These are phyloP conservation scores for Skeletonema marinoi DNA, from an alignment of 108 stramenopile genomes.

Conservation along the genomic window DNA sequence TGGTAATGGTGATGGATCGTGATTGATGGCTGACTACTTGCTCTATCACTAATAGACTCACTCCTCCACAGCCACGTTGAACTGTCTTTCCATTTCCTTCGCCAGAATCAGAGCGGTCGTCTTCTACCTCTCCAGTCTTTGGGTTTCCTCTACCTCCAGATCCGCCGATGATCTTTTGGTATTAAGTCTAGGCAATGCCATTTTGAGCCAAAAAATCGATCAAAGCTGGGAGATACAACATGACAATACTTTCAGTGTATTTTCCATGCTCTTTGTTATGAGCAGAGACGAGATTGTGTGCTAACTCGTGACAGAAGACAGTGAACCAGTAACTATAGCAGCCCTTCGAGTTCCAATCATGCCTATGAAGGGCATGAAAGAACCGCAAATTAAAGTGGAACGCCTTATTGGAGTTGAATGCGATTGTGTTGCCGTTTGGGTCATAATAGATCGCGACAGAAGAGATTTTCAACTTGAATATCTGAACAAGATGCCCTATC, in stretches of 20 bases:
- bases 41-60: background rate
- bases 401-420: conserved; percentile 71
- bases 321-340: conserved; percentile 83
- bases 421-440: conserved; percentile 65
- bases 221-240: conserved; percentile 55
- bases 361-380: conserved; percentile 58
- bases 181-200: background rate
- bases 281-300: conserved; percentile 67
- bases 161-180: no score
- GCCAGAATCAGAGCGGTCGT: background rate
- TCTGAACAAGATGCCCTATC: conserved; percentile 49
- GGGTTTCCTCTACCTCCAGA: conserved; percentile 74
- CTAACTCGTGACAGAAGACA: conserved; percentile 65
- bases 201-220: conserved; percentile 16
- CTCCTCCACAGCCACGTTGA: no score
- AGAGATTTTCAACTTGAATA: conserved; percentile 48
- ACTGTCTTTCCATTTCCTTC: no score
- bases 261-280: conserved; percentile 74
- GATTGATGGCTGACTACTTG: conserved; percentile 12
- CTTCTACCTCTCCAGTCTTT: conserved; percentile 63
- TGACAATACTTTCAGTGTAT: conserved; percentile 63
- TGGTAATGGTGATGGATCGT: conserved; percentile 32
- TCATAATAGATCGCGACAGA: conserved; percentile 74
- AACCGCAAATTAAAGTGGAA: conserved; percentile 80
- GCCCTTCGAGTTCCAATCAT: conserved; percentile 14